Percentiles rank a stretch among this genome's conserved stretches.
These are phyloP conservation scores for Fusarium chaquense DNA, from an alignment of 2,329 filamentous ascomycete species.

Conservation along the genomic window DNA sequence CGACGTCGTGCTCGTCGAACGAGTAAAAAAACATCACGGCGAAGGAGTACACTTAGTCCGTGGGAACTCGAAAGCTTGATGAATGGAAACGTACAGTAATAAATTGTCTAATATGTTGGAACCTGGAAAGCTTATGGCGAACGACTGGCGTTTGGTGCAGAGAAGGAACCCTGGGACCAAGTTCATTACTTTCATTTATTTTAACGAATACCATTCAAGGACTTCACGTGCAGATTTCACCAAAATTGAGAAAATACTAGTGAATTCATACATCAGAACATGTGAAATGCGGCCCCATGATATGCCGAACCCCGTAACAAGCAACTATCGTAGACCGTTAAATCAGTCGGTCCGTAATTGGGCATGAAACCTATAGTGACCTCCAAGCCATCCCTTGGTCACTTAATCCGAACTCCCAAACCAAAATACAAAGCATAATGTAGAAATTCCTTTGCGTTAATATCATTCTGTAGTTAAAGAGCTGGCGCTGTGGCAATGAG, in stretches of 20 bases:
- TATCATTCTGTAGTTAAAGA: constrained; percentile 22
- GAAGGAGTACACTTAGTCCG: constrained; percentile 80
- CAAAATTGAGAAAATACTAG: background rate
- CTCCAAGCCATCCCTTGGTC: background rate
- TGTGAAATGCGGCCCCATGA: constrained; percentile 1
- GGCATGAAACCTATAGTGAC: background rate
- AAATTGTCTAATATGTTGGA: constrained; percentile 34
- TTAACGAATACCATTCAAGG: background rate
- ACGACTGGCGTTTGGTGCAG: constrained; percentile 44
- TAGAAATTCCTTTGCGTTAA: background rate
- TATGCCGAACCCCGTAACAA: background rate
- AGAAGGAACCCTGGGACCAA: constrained; percentile 12
- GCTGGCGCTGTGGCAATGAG: constrained; percentile 55
- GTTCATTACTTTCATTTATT: background rate
- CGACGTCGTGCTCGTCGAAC: constrained; percentile 65
- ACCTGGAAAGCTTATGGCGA: constrained; percentile 34
- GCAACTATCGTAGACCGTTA: background rate
- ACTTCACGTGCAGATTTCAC: background rate
- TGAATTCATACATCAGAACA: constrained; percentile 7
- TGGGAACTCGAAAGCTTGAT: constrained; percentile 79
- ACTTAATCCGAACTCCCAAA: constrained; percentile 21
- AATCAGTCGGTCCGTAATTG: background rate
- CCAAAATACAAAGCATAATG: constrained; percentile 21
- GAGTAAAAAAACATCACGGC: constrained; percentile 69
- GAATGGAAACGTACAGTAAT: constrained; percentile 59